These are phyloP conservation scores for Macadamia tetraphylla DNA, from an alignment of 164 flowering plant species.

Conservation along the genomic window DNA sequence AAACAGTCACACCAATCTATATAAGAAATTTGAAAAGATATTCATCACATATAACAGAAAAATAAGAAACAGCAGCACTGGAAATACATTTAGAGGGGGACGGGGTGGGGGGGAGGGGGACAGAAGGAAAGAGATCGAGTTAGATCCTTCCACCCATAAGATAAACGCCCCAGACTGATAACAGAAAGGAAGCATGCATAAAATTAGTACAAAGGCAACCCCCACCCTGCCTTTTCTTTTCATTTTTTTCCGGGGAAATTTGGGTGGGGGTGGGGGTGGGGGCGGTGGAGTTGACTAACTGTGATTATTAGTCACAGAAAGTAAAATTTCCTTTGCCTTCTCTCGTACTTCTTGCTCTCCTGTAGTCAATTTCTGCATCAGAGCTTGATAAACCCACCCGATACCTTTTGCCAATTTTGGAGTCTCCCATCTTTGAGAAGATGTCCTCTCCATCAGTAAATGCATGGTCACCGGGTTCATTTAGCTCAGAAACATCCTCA, in stretches of 20 bases:
- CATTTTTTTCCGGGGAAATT: neutral
- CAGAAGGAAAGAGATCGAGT: conserved; percentile 10
- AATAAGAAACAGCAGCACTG: conserved; percentile 13
- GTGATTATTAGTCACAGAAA: conserved; percentile 30
- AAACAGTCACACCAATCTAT: neutral
- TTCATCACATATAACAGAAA: conserved; percentile 23
- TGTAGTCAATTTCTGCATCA: conserved; percentile 86
- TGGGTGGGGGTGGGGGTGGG: too few species aligned
- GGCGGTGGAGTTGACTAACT: neutral
- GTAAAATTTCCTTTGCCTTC: conserved; percentile 41
- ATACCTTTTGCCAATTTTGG: conserved; percentile 41
- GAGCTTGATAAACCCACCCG: conserved; percentile 62
- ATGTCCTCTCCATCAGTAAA: conserved; percentile 49
- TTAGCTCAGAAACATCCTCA: conserved; percentile 27
- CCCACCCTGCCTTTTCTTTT: too few species aligned
- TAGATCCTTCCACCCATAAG: conserved; percentile 26
- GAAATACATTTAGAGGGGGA: conserved; percentile 9
- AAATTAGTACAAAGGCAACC: too few species aligned
- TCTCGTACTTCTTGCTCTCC: conserved; percentile 72
- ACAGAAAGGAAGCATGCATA: too few species aligned
- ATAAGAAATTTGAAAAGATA: conserved; percentile 8
- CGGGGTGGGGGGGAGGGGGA: too few species aligned
- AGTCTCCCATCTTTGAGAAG: conserved; percentile 46
- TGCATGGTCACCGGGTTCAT: conserved; percentile 19
- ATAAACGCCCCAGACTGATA: conserved; percentile 15